These are phyloP conservation scores for Quercus tomentella DNA, from an alignment of 331 rosid genomes.

Conservation along the genomic window DNA sequence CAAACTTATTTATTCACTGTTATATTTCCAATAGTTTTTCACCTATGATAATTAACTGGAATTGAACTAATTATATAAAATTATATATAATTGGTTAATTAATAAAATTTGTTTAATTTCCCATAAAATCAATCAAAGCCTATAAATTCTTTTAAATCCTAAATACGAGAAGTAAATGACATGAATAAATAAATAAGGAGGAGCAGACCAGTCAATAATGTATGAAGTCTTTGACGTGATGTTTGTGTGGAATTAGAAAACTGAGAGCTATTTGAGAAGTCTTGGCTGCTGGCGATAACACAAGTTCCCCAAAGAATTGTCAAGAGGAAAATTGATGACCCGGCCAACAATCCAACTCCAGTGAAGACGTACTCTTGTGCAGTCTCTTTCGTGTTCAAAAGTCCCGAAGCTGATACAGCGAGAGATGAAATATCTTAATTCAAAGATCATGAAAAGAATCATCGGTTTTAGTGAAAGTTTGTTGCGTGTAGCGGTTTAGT, in stretches of 20 bases:
- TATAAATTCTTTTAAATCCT: too few species aligned
- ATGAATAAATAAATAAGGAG: neutral
- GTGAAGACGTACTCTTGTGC: slow-evolving; percentile 61
- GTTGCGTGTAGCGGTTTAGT: too few species aligned
- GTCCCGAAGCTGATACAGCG: slow-evolving; percentile 44
- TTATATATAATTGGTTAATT: too few species aligned
- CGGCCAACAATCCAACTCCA: slow-evolving; percentile 67
- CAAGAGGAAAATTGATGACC: slow-evolving; percentile 57
- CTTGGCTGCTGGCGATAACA: slow-evolving; percentile 46
- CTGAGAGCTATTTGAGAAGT: slow-evolving; percentile 17
- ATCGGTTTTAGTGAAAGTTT: too few species aligned
- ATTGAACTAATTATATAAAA: too few species aligned
- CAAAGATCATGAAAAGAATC: too few species aligned
- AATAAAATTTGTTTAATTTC: neutral
- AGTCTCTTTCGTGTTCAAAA: slow-evolving; percentile 44
- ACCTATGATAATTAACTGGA: too few species aligned
- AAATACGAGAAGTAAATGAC: too few species aligned
- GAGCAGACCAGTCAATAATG: slow-evolving; percentile 37
- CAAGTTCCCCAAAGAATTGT: slow-evolving; percentile 66
- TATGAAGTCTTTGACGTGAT: slow-evolving; percentile 21
- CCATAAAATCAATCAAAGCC: too few species aligned
- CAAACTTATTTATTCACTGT: too few species aligned
- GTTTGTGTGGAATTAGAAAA: slow-evolving; percentile 2
- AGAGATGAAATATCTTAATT: too few species aligned
- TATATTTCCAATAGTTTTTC: too few species aligned